phyloP scores from a whole-genome alignment of 192 early-diverging fungal genomes.

The Lobosporangium transversale region DNA sequence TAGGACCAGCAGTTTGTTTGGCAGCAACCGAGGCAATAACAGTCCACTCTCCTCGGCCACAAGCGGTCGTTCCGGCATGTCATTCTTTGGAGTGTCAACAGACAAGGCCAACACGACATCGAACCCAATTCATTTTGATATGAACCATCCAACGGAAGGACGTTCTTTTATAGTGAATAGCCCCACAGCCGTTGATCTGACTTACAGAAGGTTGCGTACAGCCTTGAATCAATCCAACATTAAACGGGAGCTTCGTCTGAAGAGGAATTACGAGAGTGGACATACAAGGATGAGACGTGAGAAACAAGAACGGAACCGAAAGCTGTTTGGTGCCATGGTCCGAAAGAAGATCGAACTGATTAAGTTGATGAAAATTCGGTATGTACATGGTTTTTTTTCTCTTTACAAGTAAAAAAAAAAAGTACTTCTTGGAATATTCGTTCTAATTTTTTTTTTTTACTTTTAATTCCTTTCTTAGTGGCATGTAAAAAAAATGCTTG shows the following conservation, averaged over 20 bases:
- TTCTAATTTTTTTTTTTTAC: background rate
- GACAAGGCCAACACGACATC: conserved; percentile 39
- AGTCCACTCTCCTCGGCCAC: background rate
- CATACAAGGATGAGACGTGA: conserved; percentile 46
- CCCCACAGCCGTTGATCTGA: conserved; percentile 13
- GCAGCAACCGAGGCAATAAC: conserved; percentile 1
- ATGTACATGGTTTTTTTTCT: background rate
- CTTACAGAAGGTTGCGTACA: conserved; percentile 33
- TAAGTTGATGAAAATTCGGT: conserved; percentile 53
- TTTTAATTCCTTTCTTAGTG: conserved; percentile 11
- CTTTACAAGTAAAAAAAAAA: background rate
- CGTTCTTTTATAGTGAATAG: conserved; percentile 35
- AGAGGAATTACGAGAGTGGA: conserved; percentile 34
- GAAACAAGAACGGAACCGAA: conserved; percentile 47
- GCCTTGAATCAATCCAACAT: conserved; percentile 44
- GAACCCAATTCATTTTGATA: conserved; percentile 49
- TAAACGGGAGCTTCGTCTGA: conserved; percentile 39
- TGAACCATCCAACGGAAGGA: conserved; percentile 38
- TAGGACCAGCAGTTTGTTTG: conserved; percentile 13
- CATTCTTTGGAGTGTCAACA: conserved; percentile 16
- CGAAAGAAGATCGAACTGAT: conserved; percentile 52
- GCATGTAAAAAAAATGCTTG: conserved; percentile 28
- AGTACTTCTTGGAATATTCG: background rate
- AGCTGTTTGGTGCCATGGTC: conserved; percentile 49
- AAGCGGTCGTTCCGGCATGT: conserved; percentile 2